Base-by-base conservation (phyloP, 2,329 filamentous ascomycete genomes). In the Sporothrix schenckii region DNA sequence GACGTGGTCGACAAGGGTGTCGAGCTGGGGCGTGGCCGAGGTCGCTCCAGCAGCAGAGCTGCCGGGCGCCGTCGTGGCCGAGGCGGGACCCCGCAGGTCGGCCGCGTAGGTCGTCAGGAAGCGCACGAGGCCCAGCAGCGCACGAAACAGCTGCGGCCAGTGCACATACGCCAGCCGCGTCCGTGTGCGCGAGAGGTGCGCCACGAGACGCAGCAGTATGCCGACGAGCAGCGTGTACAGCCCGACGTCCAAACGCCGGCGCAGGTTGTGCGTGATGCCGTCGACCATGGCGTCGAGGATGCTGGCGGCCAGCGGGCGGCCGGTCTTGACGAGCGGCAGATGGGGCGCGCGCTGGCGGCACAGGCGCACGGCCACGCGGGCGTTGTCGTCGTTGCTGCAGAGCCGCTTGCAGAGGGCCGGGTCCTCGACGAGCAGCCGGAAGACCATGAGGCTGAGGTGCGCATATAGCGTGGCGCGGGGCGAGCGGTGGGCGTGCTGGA, bases 91-190 rank as follows among this genome's bases (percentile, higher is more conserved):
- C 74, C 89, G 89, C 39, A 99, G 83, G 75, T 97, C 94, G 6
- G 88, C 81, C 4, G 90, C 88, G 78, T 99, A 99, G 34, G 91
- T 94, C 2, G 91, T 93, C 58, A 98, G 84, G 82, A 99, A 99
- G 56, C 93, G 91, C 74, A 97, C 89, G 27, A 99, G 89, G 5
- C 92, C 91, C 13, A 98, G 86, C 3, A 99, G 84, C 1, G 92
- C 92, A 66, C 94, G 90, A 88, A 97, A 99, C 39, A 99, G 87
- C 76, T 98, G 94, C 0, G 93, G 89, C 95, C 95, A 99, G 81
- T 99, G 95, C 9, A n/a, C 6, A 78, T 97, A 97, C 19, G 85
- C 80, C 21, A 98, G 84, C 47, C 95, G 91, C 44, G 90, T 93
- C 76, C 93, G 89, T 65, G 91, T 92, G 74, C 91, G 89, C 58